Evolutionary conservation across 2,329 filamentous ascomycete species (phyloP), one percentile per base, ranked within the genome.

Genomic region (Epicoccum sorghinum): DNA sequence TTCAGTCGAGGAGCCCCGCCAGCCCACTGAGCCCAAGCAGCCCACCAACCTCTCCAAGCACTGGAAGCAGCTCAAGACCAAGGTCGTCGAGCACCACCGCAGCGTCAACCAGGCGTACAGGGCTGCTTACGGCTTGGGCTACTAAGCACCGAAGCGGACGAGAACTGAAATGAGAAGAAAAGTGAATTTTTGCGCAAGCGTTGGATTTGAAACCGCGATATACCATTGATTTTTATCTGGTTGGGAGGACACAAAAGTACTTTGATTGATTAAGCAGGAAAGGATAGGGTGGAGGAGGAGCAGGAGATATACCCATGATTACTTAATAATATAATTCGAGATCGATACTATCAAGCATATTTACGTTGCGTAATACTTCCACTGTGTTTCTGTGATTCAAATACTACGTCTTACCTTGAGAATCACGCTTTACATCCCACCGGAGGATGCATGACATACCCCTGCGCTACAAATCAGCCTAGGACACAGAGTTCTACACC

Each of bases 31-130:
- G 4, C 39, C 40, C 3, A 39, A 52, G 33, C 53, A 54, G 22
- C 54, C 55, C 7, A 50, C 61, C 38, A 67, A 67, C 59, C 60
- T 61, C 29, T 55, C 61, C 50, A 68, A 66, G 60, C 55, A 53
- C 8, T 69, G 63, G 61, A 62, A 59, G 53, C 59, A 58, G 18
- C 29, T 72, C 33, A 67, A 70, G 61, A 65, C 58, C 53, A 64
- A 46, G 53, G 64, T 64, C n/a, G 62, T 65, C 32, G 68, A 70
- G 56, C 69, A 72, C 57, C 69, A 70, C 60, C 48, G 58, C 30
- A 61, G 63, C 47, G 62, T 71, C 8, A 70, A 64, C 46, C 51
- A 52, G 12, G 66, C 67, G 23, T 68, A 61, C 51, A 57, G 50
- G 24, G 40, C 55, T 35, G 58, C 55, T 7, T 65, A 64, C 14